Percentiles rank a stretch among this genome's conserved stretches.
Evolutionary conservation across 2,329 filamentous ascomycete species (phyloP).

Genomic region (Exserohilum rostratum): DNA sequence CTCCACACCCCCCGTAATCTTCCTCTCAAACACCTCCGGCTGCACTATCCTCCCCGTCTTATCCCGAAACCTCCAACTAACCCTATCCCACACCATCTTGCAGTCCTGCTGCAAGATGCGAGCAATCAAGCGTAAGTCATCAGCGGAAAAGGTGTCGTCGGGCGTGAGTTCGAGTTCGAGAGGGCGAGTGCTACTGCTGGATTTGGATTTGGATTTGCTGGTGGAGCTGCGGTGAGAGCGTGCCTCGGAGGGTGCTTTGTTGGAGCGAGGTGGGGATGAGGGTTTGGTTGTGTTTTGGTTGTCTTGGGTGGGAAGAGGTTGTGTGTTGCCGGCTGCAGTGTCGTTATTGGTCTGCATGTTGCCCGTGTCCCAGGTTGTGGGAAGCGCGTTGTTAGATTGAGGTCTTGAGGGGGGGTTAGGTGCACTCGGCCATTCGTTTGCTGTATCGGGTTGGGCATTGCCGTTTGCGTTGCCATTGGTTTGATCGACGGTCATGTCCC

Average conservation of each 20-base stretch:
- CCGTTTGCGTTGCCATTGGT: not conserved
- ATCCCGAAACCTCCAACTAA: constrained; percentile 57
- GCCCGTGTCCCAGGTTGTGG: not conserved
- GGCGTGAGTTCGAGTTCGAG: constrained; percentile 31
- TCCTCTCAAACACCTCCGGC: constrained; percentile 52
- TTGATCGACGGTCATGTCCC: not conserved
- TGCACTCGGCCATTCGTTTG: no score
- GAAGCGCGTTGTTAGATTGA: no score
- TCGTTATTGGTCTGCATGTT: not conserved
- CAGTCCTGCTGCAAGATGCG: constrained; percentile 53
- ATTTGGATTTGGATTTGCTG: not conserved
- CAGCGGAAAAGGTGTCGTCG: constrained; percentile 34
- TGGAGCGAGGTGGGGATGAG: constrained; percentile 2
- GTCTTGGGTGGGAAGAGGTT: not conserved
- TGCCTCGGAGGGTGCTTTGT: constrained; percentile 3
- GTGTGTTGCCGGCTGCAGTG: not conserved
- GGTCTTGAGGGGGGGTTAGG: no score
- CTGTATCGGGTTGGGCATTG: no score
- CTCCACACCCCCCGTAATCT: constrained; percentile 41
- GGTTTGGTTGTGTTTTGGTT: not conserved
- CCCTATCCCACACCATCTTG: constrained; percentile 53
- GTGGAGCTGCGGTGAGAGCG: constrained; percentile 1
- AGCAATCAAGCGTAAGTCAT: constrained; percentile 51
- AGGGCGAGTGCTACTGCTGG: not conserved
- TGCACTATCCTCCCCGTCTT: constrained; percentile 55